phyloP scores from a whole-genome alignment of 208 protist genomes.

The Wallacemonas sp. region DNA sequence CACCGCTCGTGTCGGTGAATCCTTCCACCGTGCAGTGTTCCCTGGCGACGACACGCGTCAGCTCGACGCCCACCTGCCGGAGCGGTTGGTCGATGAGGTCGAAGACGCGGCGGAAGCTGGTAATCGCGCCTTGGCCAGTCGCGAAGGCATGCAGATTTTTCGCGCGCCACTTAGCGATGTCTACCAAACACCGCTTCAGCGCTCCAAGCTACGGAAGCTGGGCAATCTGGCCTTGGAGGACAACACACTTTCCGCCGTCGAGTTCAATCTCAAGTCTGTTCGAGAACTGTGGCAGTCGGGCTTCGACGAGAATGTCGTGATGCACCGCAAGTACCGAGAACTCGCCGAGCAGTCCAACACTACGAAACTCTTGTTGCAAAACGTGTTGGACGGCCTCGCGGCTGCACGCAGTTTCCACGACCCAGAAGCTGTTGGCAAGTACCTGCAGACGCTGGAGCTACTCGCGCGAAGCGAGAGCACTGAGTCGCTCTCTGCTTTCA shows the following conservation, averaged over 20 bases:
- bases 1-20: slow-evolving; percentile 37
- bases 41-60: slow-evolving; percentile 17
- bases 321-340: slow-evolving; percentile 76
- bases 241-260: slow-evolving; percentile 65
- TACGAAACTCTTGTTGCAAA: slow-evolving; percentile 59
- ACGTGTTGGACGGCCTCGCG: slow-evolving; percentile 78
- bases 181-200: slow-evolving; percentile 57
- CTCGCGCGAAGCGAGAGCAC: slow-evolving; percentile 72
- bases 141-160: slow-evolving; percentile 49
- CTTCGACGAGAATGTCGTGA: slow-evolving; percentile 71
- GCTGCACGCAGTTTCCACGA: slow-evolving; percentile 50
- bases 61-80: slow-evolving; percentile 47
- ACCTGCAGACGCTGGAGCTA: slow-evolving; percentile 76
- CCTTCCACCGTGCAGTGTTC: slow-evolving; percentile 35
- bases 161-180: slow-evolving; percentile 71
- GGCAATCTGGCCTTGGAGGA: slow-evolving; percentile 36
- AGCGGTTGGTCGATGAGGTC: slow-evolving; percentile 50
- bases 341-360: slow-evolving; percentile 51
- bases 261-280: slow-evolving; percentile 76
- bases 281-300: slow-evolving; percentile 78
- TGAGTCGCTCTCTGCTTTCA: slow-evolving; percentile 46
- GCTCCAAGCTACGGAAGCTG: slow-evolving; percentile 39
- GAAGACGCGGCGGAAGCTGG: slow-evolving; percentile 61
- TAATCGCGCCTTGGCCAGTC: slow-evolving; percentile 42
- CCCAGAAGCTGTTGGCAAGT: slow-evolving; percentile 40